Evolutionary conservation across 768 basidiomycete genomes (phyloP).

Genomic region (Termitomyces sp.): DNA sequence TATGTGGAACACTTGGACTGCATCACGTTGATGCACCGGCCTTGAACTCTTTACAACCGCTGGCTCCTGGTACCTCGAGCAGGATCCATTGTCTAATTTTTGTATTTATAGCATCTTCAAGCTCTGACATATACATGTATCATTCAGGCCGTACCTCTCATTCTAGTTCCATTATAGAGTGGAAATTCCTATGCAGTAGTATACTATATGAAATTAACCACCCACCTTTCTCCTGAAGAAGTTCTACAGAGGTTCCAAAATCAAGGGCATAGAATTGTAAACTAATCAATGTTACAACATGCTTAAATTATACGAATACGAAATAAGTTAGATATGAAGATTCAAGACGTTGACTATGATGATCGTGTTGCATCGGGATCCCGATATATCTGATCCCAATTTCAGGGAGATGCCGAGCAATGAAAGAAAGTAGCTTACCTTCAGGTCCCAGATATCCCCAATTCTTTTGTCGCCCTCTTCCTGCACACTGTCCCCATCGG

Average conservation of each 20-base stretch:
- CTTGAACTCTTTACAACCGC: neutral
- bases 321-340: conserved; percentile 5
- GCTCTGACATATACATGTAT: neutral
- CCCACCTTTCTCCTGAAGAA: neutral
- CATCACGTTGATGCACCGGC: neutral
- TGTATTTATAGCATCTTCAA: conserved; percentile 7
- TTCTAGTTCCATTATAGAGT: too few species aligned
- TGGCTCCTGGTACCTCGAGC: too few species aligned
- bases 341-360: conserved; percentile 21
- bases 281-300: conserved; percentile 15
- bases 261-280: neutral
- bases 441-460: conserved; percentile 71
- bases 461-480: conserved; percentile 36
- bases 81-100: conserved; percentile 3
- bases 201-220: neutral
- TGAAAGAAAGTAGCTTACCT: conserved; percentile 36
- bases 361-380: conserved; percentile 38
- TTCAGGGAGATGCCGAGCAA: neutral
- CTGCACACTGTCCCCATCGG: conserved; percentile 29
- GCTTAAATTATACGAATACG: conserved; percentile 8
- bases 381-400: conserved; percentile 36
- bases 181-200: neutral
- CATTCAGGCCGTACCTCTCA: neutral
- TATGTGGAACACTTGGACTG: conserved; percentile 47
- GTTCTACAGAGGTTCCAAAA: neutral